These are phyloP conservation scores for Fusarium anthophilum DNA, from an alignment of 2,329 filamentous ascomycete species.

Conservation along the genomic window DNA sequence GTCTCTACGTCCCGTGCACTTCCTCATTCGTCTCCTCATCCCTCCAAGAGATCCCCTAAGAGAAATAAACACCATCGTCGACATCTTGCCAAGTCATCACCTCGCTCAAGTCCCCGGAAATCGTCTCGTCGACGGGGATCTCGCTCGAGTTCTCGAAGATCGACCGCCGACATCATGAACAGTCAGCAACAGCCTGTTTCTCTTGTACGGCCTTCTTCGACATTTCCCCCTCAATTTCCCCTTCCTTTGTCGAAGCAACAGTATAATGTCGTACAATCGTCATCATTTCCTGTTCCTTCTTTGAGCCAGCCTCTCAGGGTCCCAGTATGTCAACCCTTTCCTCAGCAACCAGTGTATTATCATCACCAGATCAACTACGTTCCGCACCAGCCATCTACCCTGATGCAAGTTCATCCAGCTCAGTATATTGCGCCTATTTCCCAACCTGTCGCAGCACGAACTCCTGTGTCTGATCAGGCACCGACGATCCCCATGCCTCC, in stretches of 20 bases:
- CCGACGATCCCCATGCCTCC: background rate
- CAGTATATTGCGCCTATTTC: constrained; percentile 13
- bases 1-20: background rate
- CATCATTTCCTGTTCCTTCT: constrained; percentile 26
- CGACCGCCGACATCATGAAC: background rate
- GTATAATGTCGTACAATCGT: constrained; percentile 25
- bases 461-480: background rate
- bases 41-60: background rate
- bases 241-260: constrained; percentile 27
- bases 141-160: constrained; percentile 23
- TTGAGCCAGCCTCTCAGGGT: constrained; percentile 17
- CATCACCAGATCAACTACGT: constrained; percentile 33
- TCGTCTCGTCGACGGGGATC: background rate
- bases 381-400: constrained; percentile 1
- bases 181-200: constrained; percentile 10
- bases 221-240: constrained; percentile 25
- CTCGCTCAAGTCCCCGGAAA: constrained; percentile 6
- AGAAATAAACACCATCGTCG: constrained; percentile 4
- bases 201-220: constrained; percentile 36
- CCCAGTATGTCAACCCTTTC: constrained; percentile 19
- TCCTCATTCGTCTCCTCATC: background rate
- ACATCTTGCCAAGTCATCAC: background rate
- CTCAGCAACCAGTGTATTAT: constrained; percentile 37
- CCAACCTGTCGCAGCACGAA: background rate
- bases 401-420: constrained; percentile 12